Percentiles rank a stretch among this genome's conserved stretches.
Evolutionary conservation across 805 yeast species (phyloP).

Genomic region (Jamesozyma spencerorum): DNA sequence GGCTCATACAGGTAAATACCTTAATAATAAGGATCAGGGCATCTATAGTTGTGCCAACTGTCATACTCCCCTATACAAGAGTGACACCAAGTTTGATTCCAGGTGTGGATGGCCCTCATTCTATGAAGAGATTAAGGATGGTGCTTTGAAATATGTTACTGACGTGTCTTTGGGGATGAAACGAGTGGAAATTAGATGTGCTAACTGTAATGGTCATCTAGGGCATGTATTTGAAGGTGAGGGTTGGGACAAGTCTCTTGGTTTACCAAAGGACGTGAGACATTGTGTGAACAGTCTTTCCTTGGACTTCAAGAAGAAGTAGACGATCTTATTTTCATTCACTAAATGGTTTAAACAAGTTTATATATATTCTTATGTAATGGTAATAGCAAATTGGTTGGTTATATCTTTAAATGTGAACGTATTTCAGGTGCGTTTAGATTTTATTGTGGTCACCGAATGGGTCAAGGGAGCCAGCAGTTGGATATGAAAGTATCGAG

Average conservation of each 20-base stretch:
- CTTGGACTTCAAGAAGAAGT: conserved; percentile 45
- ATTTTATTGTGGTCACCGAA: conserved; percentile 43
- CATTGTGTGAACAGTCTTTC: conserved; percentile 90
- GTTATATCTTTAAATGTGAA: too few relatives aligned
- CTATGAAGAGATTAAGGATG: conserved; percentile 72
- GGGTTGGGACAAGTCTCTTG: conserved; percentile 50
- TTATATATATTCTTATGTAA: too few relatives aligned
- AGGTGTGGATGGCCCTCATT: conserved; percentile 99
- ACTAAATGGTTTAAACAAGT: too few relatives aligned
- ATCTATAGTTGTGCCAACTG: conserved; percentile 83
- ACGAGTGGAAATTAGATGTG: conserved; percentile 83
- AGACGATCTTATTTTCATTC: too few relatives aligned
- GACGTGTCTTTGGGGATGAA: conserved; percentile 69
- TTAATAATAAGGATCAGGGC: conserved; percentile 39
- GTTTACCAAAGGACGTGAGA: conserved; percentile 69
- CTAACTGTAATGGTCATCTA: conserved; percentile 83
- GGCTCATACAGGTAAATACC: conserved; percentile 35
- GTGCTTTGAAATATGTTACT: conserved; percentile 50
- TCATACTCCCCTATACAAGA: conserved; percentile 64
- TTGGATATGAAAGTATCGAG: conserved; percentile 1
- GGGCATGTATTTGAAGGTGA: conserved; percentile 95
- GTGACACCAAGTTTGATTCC: conserved; percentile 74
- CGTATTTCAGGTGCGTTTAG: too few relatives aligned
- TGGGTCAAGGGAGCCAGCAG: conserved; percentile 27
- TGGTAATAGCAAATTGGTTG: too few relatives aligned